Evolutionary conservation across 164 flowering plant genomes (phyloP).

Genomic region (Macadamia tetraphylla): DNA sequence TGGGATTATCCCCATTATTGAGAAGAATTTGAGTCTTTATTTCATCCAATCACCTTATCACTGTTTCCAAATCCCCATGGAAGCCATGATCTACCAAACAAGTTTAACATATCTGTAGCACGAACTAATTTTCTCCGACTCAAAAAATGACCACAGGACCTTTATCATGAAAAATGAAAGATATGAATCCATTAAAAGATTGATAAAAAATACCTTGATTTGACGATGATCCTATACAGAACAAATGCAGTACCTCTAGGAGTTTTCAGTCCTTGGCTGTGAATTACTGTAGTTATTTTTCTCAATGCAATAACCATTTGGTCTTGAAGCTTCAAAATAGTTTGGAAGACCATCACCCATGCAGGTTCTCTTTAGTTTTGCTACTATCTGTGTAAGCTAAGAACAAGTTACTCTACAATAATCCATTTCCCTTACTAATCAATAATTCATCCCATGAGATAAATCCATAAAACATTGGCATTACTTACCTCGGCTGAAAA

Average conservation of each 20-base stretch:
- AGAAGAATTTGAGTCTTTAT: not conserved
- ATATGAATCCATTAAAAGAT: not conserved
- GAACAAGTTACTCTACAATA: too few relatives aligned
- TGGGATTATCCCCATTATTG: not conserved
- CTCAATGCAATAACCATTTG: conserved; percentile 23
- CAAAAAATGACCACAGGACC: conserved; percentile 33
- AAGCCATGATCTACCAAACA: conserved; percentile 55
- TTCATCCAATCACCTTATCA: conserved; percentile 50
- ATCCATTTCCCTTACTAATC: not conserved
- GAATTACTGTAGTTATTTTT: conserved; percentile 17
- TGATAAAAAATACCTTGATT: too few relatives aligned
- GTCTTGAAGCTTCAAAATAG: conserved; percentile 56
- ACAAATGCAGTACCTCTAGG: conserved; percentile 32
- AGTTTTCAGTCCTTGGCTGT: conserved; percentile 25
- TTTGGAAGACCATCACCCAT: conserved; percentile 76
- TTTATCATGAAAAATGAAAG: conserved; percentile 28
- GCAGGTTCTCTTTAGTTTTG: conserved; percentile 17
- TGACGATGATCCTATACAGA: too few relatives aligned
- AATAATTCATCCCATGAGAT: not conserved
- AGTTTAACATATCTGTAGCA: conserved; percentile 61
- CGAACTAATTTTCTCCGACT: conserved; percentile 39
- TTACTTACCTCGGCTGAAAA: not conserved
- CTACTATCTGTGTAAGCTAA: not conserved
- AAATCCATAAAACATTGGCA: not conserved
- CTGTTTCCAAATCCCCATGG: conserved; percentile 53